A percentile compares a stretch with the other conserved stretches of the same genome.
These are phyloP conservation scores for Tremella mesenterica DNA, from an alignment of 768 basidiomycete genomes.

Conservation along the genomic window DNA sequence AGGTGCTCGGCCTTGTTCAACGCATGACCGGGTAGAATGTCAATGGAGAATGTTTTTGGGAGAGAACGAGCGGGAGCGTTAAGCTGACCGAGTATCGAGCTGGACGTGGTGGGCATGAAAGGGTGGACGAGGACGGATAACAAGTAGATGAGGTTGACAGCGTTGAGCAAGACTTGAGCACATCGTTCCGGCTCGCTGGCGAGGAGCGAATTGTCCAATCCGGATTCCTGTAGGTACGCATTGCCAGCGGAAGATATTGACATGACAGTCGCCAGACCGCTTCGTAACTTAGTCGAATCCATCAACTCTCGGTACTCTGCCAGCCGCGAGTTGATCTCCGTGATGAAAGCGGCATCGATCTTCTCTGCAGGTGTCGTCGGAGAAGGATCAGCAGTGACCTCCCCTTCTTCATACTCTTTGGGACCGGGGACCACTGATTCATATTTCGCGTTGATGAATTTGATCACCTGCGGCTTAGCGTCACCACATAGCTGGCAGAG, in stretches of 20 bases:
- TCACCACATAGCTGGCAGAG: neutral
- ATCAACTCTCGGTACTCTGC: constrained; percentile 74
- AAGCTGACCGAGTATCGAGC: constrained; percentile 70
- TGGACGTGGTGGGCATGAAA: constrained; percentile 89
- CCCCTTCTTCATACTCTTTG: constrained; percentile 58
- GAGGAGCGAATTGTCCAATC: constrained; percentile 82
- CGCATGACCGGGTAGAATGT: constrained; percentile 76
- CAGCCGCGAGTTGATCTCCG: constrained; percentile 67
- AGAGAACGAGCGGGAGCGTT: constrained; percentile 79
- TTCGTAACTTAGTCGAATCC: constrained; percentile 83
- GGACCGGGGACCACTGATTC: constrained; percentile 71
- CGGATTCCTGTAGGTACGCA: constrained; percentile 84
- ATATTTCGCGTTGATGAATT: constrained; percentile 83
- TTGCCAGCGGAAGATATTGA: constrained; percentile 80
- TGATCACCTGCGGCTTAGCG: constrained; percentile 51
- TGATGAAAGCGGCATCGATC: constrained; percentile 59
- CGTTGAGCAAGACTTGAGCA: constrained; percentile 79
- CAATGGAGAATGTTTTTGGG: constrained; percentile 61
- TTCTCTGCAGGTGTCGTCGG: constrained; percentile 44
- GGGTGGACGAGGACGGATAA: constrained; percentile 79
- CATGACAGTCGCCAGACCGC: constrained; percentile 83
- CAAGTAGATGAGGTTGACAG: constrained; percentile 84
- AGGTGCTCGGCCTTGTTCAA: constrained; percentile 80
- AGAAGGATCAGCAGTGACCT: constrained; percentile 55
- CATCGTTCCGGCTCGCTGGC: constrained; percentile 71